Conservation (phyloP, 2,329 filamentous ascomycete species). For the Phialophora macrospora region DNA sequence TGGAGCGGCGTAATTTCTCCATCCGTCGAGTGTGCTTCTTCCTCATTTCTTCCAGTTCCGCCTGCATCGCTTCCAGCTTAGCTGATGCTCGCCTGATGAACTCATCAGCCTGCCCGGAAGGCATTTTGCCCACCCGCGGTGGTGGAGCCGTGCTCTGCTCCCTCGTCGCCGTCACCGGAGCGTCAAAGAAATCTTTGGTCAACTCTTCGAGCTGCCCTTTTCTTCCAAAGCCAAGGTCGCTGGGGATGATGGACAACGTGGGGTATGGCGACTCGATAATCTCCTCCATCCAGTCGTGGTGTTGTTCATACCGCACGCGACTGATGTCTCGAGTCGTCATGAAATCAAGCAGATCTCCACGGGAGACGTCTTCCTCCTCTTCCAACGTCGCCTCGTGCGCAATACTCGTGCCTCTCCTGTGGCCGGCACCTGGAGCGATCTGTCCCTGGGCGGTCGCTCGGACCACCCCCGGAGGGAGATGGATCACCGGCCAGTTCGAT, state of each 20-base stretch:
- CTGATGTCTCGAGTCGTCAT: slow-evolving; percentile 90
- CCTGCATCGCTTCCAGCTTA: slow-evolving; percentile 72
- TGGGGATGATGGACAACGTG: slow-evolving; percentile 80
- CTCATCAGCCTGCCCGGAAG: slow-evolving; percentile 76
- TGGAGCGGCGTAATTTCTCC: slow-evolving; percentile 72
- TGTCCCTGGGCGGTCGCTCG: slow-evolving; percentile 27
- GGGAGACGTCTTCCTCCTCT: slow-evolving; percentile 85
- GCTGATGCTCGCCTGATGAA: slow-evolving; percentile 79
- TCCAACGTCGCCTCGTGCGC: slow-evolving; percentile 64
- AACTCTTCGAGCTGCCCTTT: slow-evolving; percentile 80
- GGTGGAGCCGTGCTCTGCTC: slow-evolving; percentile 41
- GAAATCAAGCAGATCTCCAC: slow-evolving; percentile 87
- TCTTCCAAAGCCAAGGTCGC: slow-evolving; percentile 83
- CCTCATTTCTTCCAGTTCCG: slow-evolving; percentile 85
- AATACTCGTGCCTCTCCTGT: slow-evolving; percentile 53
- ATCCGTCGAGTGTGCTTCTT: slow-evolving; percentile 76
- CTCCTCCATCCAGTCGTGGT: slow-evolving; percentile 99
- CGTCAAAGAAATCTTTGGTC: slow-evolving; percentile 83
- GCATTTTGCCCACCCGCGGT: slow-evolving; percentile 65
- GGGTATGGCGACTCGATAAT: slow-evolving; percentile 89
- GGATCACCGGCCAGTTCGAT: slow-evolving; percentile 85
- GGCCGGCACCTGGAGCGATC: slow-evolving; percentile 34
- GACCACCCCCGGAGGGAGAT: slow-evolving; percentile 58
- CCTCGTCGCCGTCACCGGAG: slow-evolving; percentile 49
- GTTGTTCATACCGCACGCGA: slow-evolving; percentile 83